phyloP scores from a whole-genome alignment of 2,329 filamentous ascomycete genomes.

The Apiospora arundinis region DNA sequence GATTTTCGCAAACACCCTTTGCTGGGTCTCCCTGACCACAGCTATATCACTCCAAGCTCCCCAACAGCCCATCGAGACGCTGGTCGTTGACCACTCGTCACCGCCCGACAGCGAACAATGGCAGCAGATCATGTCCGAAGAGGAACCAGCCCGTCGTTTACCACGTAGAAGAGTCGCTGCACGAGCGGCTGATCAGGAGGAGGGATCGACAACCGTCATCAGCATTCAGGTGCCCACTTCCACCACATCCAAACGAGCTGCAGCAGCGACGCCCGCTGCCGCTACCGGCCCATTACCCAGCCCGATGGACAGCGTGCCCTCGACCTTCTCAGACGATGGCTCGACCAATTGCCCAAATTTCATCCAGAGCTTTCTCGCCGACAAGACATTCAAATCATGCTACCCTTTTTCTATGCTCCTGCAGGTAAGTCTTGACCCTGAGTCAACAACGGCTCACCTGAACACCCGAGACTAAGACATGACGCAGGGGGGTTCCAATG shows the following conservation, averaged over 20 bases:
- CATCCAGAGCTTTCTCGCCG: constrained; percentile 69
- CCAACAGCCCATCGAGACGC: constrained; percentile 38
- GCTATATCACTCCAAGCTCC: constrained; percentile 35
- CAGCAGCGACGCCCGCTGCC: constrained; percentile 37
- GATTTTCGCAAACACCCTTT: constrained; percentile 41
- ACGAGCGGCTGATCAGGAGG: constrained; percentile 23
- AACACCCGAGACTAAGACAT: constrained; percentile 13
- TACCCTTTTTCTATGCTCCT: constrained; percentile 86
- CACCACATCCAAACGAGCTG: constrained; percentile 29
- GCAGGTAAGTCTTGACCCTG: constrained; percentile 58
- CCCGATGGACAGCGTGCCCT: constrained; percentile 70
- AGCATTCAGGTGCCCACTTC: constrained; percentile 39
- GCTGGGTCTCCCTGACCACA: constrained; percentile 34
- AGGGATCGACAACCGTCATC: constrained; percentile 38
- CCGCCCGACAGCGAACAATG: constrained; percentile 41
- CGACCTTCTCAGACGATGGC: constrained; percentile 64
- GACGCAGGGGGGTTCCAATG: constrained; percentile 57
- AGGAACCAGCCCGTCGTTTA: constrained; percentile 41
- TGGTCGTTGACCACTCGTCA: constrained; percentile 45
- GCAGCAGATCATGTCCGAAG: constrained; percentile 46
- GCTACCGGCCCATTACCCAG: constrained; percentile 58
- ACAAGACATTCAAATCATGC: constrained; percentile 74
- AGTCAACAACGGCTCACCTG: background rate
- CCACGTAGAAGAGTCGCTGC: constrained; percentile 23
- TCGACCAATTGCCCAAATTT: constrained; percentile 66